A percentile compares a stretch with the other conserved stretches of the same genome.
phyloP scores from a whole-genome alignment of 2,329 filamentous ascomycete species.

The Fusarium stilboides region DNA sequence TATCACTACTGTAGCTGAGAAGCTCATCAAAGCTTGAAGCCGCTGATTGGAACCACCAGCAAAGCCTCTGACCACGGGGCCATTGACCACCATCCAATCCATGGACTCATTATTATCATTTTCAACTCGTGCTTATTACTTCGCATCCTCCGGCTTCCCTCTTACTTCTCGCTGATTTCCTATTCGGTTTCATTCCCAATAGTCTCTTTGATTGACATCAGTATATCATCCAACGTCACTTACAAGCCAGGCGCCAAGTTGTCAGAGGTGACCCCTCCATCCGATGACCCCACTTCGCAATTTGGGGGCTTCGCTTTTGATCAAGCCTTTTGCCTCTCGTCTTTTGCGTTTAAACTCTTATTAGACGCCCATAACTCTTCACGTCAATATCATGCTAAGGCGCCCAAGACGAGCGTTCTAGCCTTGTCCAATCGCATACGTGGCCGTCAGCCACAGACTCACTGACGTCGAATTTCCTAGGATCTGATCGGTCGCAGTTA shows the following conservation, averaged over 20 bases:
- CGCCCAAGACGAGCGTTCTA: constrained; percentile 3
- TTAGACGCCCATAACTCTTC: background rate
- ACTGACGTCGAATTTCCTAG: constrained; percentile 8
- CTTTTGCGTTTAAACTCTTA: background rate
- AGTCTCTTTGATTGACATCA: constrained; percentile 1
- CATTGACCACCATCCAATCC: constrained; percentile 9
- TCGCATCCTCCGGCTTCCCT: background rate
- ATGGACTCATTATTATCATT: background rate
- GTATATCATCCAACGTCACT: constrained; percentile 6
- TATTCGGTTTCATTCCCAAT: background rate
- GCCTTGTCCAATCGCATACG: constrained; percentile 3
- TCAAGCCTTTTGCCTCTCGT: background rate
- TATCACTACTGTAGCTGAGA: background rate
- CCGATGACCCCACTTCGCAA: constrained; percentile 33
- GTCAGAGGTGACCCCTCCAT: constrained; percentile 41
- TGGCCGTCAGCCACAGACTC: constrained; percentile 8
- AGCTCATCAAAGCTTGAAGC: constrained; percentile 35
- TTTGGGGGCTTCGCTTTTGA: constrained; percentile 6
- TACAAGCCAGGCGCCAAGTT: constrained; percentile 33
- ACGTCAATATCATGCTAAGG: constrained; percentile 1
- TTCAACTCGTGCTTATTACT: background rate
- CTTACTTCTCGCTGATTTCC: background rate
- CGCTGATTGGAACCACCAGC: constrained; percentile 27
- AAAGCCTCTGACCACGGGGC: constrained; percentile 17
- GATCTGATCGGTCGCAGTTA: constrained; percentile 29